phyloP scores from a whole-genome alignment of 2,329 filamentous ascomycete species.

The Colletotrichum noveboracense region DNA sequence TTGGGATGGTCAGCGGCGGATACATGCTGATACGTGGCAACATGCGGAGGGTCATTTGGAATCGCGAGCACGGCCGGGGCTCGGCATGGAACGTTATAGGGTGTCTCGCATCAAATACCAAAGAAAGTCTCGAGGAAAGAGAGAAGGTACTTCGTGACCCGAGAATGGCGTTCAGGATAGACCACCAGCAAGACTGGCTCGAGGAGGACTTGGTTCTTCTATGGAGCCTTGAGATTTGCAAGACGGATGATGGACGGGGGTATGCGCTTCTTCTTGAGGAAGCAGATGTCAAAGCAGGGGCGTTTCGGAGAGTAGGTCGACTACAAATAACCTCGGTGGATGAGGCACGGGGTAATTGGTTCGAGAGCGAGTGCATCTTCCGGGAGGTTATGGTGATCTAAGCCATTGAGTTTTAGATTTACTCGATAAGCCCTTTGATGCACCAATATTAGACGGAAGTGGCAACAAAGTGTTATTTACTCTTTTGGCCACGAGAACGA shows the following conservation, averaged over 20 bases:
- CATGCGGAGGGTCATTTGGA: background rate
- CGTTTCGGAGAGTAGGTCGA: background rate
- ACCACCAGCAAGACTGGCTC: background rate
- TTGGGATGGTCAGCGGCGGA: background rate
- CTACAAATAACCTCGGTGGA: background rate
- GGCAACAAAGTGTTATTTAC: no score
- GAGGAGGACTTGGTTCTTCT: background rate
- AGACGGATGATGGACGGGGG: background rate
- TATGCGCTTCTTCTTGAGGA: background rate
- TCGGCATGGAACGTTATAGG: background rate
- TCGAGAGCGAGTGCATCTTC: background rate
- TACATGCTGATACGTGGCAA: background rate
- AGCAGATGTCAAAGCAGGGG: fast-evolving
- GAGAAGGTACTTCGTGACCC: background rate
- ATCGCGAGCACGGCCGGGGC: background rate
- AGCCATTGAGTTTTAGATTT: no score
- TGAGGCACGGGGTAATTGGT: background rate
- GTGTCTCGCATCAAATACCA: background rate
- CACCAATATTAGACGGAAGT: no score
- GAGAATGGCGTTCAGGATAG: background rate
- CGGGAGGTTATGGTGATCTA: background rate
- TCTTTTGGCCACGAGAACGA: no score
- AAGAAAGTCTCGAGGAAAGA: background rate
- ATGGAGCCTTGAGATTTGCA: background rate
- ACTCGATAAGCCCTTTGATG: no score